phyloP scores from a whole-genome alignment of 1,284 basidiomycete genomes.

The Leccinum ponderosum region DNA sequence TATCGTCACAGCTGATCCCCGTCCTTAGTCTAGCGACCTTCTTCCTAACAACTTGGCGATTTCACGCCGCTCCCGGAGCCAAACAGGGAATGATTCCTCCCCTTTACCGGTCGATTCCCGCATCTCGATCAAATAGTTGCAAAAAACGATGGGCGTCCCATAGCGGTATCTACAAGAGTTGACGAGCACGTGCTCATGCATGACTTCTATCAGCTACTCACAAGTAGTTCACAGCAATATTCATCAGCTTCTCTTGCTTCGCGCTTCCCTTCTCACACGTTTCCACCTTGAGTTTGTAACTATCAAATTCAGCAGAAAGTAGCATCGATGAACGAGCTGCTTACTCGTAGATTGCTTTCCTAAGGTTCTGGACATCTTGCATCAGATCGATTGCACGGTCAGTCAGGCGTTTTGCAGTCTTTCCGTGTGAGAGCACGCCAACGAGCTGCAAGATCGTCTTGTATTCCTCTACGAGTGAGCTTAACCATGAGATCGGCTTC shows the following conservation, averaged over 20 bases:
- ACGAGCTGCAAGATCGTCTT: constrained; percentile 96
- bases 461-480: constrained; percentile 77
- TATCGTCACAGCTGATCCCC: neutral
- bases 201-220: constrained; percentile 38
- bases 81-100: constrained; percentile 71
- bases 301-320: constrained; percentile 32
- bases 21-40: constrained; percentile 65
- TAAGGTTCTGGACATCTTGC: constrained; percentile 93
- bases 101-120: constrained; percentile 43
- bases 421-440: constrained; percentile 84
- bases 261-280: constrained; percentile 76
- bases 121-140: constrained; percentile 92
- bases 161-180: constrained; percentile 67
- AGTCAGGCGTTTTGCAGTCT: constrained; percentile 90
- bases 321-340: constrained; percentile 19
- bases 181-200: constrained; percentile 4
- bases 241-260: constrained; percentile 75
- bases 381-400: constrained; percentile 89
- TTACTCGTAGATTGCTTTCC: constrained; percentile 91
- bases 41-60: constrained; percentile 78
- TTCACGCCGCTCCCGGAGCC: constrained; percentile 83
- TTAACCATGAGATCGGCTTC: neutral
- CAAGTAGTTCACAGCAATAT: constrained; percentile 84
- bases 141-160: constrained; percentile 91
- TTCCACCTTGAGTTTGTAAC: constrained; percentile 90